Conservation (phyloP, 176 grass and related monocot species). For the Bromus sterilis region DNA sequence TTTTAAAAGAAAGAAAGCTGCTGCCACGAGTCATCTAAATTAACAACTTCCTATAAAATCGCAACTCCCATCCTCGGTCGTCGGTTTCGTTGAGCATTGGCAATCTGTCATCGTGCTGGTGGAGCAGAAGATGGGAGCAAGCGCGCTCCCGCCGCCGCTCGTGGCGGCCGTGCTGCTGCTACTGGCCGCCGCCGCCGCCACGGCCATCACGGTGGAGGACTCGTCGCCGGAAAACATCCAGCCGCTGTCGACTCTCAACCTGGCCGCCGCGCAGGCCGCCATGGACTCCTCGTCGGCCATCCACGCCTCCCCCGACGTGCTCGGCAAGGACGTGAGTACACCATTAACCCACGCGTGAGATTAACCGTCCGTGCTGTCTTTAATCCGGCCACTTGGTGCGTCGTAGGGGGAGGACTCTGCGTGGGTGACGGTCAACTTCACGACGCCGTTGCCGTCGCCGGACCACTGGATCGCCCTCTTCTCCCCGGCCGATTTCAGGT, state of each 20-base stretch:
- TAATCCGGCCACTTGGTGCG: not conserved
- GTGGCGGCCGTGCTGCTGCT: not conserved
- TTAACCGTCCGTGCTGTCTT: not conserved
- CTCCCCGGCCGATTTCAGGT: constrained; percentile 72
- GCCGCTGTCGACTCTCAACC: constrained; percentile 26
- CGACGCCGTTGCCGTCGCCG: constrained; percentile 24
- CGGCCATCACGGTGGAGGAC: not conserved
- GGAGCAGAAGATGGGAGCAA: not conserved
- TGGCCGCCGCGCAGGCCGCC: constrained; percentile 3
- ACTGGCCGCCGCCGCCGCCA: not conserved
- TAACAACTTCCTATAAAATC: not conserved
- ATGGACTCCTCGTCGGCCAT: constrained; percentile 27
- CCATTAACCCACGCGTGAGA: not conserved
- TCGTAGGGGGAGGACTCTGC: constrained; percentile 41
- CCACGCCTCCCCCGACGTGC: constrained; percentile 31
- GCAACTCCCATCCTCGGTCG: not conserved
- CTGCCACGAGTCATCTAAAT: too few relatives aligned
- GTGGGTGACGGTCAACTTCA: constrained; percentile 57
- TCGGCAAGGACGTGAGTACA: constrained; percentile 22
- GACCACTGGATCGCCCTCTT: constrained; percentile 83
- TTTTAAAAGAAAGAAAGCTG: too few relatives aligned
- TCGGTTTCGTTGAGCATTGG: not conserved
- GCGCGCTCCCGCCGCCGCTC: not conserved
- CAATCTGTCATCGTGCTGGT: not conserved
- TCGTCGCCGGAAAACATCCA: constrained; percentile 23